Base-by-base conservation (phyloP, 1,284 basidiomycete species). In the Pulveroboletus sp. region DNA sequence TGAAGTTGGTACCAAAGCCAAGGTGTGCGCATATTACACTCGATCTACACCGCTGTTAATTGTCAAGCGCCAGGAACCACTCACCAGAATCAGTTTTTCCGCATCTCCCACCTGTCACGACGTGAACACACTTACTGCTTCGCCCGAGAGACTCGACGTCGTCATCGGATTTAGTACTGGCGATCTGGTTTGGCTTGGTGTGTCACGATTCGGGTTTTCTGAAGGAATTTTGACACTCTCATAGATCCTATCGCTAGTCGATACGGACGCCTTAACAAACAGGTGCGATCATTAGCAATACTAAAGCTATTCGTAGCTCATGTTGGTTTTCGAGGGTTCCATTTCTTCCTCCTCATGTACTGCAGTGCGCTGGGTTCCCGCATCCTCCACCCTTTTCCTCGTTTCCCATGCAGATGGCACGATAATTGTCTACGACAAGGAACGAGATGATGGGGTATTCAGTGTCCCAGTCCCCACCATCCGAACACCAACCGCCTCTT, bases 111-210 rank as follows among this genome's bases (percentile, higher is more conserved):
- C 94, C 1, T 96, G 94, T 65, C 93, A 97, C 71, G 91, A 89
- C 65, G 85, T 97, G 48, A 97, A 97, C 65, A 75, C 81, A 17
- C 75, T 84, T 10, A 98, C 94, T 2, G 85, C 89, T 11, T 86
- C 84, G 12, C 78, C 87, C 6, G 89, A 93, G 50, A 83, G 86
- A 43, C 76, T 98, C 39, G 97, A 99, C 69, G 81, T 98, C 14
- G 82, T 98, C 54, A 89, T 99, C 64, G 96, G 96, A 3, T 98
- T 99, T 70, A 82, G 80, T 61, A 91, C 93, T 0, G 96, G 96
- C 17, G 96, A 99, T 73, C 78, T 99, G 25, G 76, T 99, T 49
- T 97, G 95, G 92, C 81, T 97, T 58, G 92, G 91, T 89, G 64
- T 60, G 79, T 73, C 43, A 14, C 55, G n/a, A n/a, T n/a, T n/a